Base-by-base conservation (phyloP, 257 asterid species). In the Coffea eugenioides region DNA sequence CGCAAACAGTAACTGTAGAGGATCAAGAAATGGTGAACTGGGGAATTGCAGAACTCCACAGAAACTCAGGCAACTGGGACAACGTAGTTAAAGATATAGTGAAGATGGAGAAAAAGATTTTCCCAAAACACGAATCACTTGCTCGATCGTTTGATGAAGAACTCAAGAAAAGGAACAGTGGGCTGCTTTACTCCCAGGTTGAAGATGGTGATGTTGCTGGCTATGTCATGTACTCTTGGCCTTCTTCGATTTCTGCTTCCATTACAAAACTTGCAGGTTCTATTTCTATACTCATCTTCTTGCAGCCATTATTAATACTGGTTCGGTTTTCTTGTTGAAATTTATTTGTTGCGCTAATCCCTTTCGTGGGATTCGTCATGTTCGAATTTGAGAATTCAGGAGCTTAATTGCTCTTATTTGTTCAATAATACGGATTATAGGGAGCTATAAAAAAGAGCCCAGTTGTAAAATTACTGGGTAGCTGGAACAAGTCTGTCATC, bases 51-150 rank as follows among this genome's bases (percentile, higher is more conserved):
- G 97, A 93, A 75, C 88, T 95, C 75, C 86, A 80, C 11, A 89
- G 88, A 78, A 91, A 87, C 79, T 90, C 98, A 23, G 34, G 76
- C 71, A 82, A 82, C 41, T 88, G 90, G 84, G 83, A 52, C 6
- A 81, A 88, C 70, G 76, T 85, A 75, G 89, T 93, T 74, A 95
- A 89, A 34, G 97, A 89, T 21, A 89, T 95, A 11, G 92, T 89
- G 74, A 87, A 91, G 81, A 90, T 90, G 56, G 98, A 95, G 97
- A 95, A 90, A 77, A 86, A 85, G 87, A 75, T 88, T 34, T 95
- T 95, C 83, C 98, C 98, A 0, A 95, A 95, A 82, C 98, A 93
- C 83, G 98, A 95, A 82, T 95, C 98, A 7, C 91, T 95, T 2
- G 92, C 98, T 72, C 85, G 88, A 59, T 86, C 90, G 12, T 95